phyloP scores from a whole-genome alignment of 2,329 filamentous ascomycete species.

The Huntiella decipiens region DNA sequence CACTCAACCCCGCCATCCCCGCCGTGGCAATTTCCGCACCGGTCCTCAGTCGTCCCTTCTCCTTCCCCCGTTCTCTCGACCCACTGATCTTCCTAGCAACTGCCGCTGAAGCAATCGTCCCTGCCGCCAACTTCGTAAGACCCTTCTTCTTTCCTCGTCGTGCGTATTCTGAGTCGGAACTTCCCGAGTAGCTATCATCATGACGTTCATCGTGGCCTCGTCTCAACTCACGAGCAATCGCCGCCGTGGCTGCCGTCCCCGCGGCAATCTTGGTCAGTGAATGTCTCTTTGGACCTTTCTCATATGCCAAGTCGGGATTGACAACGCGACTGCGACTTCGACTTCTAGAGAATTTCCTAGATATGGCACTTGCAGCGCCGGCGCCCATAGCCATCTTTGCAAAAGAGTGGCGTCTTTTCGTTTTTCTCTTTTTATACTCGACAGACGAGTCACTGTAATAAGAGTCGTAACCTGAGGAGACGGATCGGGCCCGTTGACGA shows the following conservation, averaged over 20 bases:
- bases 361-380: background rate
- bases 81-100: constrained; percentile 37
- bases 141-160: constrained; percentile 17
- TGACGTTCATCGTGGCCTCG: constrained; percentile 19
- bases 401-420: too few species aligned
- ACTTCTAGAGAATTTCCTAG: constrained; percentile 16
- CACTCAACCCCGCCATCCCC: constrained; percentile 39
- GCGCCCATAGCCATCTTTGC: background rate
- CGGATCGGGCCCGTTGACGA: constrained; percentile 15
- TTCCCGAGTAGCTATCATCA: background rate
- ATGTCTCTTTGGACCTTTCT: constrained; percentile 12
- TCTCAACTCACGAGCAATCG: constrained; percentile 24
- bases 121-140: constrained; percentile 37
- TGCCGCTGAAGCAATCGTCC: constrained; percentile 37
- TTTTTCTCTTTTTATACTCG: too few species aligned
- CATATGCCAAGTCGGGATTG: constrained; percentile 20
- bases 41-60: constrained; percentile 15
- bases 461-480: background rate
- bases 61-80: constrained; percentile 1
- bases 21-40: constrained; percentile 43
- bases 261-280: constrained; percentile 38
- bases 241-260: constrained; percentile 24
- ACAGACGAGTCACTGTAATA: background rate
- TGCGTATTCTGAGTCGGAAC: background rate
- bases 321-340: constrained; percentile 15